Base-by-base conservation (phyloP, 2,329 filamentous ascomycete genomes). In the Penicillium sp. region DNA sequence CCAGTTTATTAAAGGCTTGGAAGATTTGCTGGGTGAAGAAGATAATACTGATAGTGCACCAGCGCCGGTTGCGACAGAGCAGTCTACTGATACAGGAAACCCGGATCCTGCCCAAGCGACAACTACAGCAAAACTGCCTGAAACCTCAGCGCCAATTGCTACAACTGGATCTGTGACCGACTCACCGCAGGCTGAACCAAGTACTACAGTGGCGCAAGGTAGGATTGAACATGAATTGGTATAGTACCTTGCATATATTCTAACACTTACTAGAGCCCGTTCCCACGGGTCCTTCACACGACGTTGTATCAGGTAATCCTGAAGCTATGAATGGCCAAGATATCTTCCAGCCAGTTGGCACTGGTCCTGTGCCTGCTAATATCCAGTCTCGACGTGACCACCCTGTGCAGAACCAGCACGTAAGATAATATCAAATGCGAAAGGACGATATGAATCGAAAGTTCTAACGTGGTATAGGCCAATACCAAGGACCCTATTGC, bases 301-400 rank as follows among this genome's bases (percentile, higher is more conserved):
- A 42, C 22, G 17, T 17, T 19, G 3, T 16, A 40, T 25, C 50
- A 14, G 44, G 5, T 36, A 11, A 31, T 25, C 16, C 54, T 30
- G 44, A 58, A 22, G 48, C 40, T 22, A 75, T 75, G 72, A 56
- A 62, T 25, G 61, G 62, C 35, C 75, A 78, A 58, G 69, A 79
- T 60, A 67, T 77, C 16, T 79, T 79, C 60, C 50, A 70, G 36
- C 75, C 77, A 5, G 64, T 79, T 46, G 70, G 69, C 25, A 70
- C 71, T 44, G 72, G 69, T 19, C 62, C 69, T 16, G 68, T 76
- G 35, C 75, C 76, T 3, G 53, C 61, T 11, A 76, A 68, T 31
- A 76, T 79, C 51, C 57, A 64, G 31, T 60, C 68, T 37, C 71
- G 75, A 36, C 44, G 70, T 45, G 76, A 77, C 47, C 77, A 79